phyloP scores from a whole-genome alignment of 305 asterid genomes.

The Solanum chacoense region DNA sequence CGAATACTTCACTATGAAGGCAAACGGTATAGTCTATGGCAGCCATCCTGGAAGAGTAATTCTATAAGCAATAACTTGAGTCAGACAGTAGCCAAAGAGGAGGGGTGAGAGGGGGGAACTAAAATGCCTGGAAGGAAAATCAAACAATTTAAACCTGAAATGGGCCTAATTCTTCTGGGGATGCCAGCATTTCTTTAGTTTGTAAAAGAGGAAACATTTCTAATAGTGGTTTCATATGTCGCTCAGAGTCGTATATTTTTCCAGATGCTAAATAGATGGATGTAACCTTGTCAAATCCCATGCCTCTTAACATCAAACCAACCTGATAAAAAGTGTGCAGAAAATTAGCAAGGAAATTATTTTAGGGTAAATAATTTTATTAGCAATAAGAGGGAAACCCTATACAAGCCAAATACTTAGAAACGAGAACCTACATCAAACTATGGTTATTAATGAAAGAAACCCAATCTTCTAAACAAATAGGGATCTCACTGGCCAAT shows the following conservation, averaged over 20 bases:
- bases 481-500: background rate
- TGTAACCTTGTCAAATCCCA: conserved; percentile 86
- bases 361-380: background rate
- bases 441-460: background rate
- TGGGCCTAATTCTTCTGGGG: conserved; percentile 75
- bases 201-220: conserved; percentile 93
- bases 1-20: conserved; percentile 98
- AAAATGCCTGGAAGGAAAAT: background rate
- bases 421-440: background rate
- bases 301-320: conserved; percentile 95
- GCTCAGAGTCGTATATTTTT: conserved; percentile 78
- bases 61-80: conserved; percentile 40
- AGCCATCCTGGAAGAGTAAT: conserved; percentile 97
- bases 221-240: conserved; percentile 83
- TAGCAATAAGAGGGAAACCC: background rate
- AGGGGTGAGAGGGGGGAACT: background rate
- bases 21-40: conserved; percentile 96
- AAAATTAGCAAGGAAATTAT: background rate
- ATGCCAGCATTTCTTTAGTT: conserved; percentile 85
- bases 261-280: conserved; percentile 91
- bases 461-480: background rate
- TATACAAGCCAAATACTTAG: background rate
- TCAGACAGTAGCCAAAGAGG: background rate
- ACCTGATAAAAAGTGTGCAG: conserved; percentile 43
- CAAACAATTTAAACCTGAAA: conserved; percentile 56